Evolutionary conservation across 345 rosid species (phyloP).

Genomic region (Balakata baccata): DNA sequence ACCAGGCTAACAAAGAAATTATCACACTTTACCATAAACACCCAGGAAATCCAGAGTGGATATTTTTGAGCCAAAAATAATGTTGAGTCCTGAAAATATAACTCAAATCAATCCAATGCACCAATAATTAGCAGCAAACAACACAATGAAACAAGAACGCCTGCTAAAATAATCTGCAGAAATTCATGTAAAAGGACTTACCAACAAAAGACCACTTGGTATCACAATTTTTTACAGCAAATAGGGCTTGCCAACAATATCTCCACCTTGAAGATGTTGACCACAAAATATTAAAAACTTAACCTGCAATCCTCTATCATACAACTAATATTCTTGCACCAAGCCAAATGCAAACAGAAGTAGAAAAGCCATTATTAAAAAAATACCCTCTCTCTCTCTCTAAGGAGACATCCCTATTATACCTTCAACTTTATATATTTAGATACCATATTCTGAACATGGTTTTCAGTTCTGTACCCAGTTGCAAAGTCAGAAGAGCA

Average conservation of each 20-base stretch:
- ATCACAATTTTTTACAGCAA: not conserved
- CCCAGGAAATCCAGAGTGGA: not conserved
- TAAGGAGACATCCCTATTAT: not conserved
- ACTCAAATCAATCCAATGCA: not conserved
- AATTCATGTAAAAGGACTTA: not conserved
- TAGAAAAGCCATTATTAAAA: not conserved
- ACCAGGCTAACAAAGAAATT: not conserved
- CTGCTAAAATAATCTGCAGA: not conserved
- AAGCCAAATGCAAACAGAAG: not conserved
- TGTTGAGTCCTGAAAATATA: slow-evolving; percentile 7
- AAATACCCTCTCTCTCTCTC: not conserved
- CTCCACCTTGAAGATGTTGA: slow-evolving; percentile 12
- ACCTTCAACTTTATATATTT: not conserved
- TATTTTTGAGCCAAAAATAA: not conserved
- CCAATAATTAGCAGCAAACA: not conserved
- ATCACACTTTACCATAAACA: not conserved
- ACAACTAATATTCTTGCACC: not conserved
- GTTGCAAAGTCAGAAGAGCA: not conserved
- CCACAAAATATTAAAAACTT: slow-evolving; percentile 10
- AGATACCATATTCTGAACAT: not conserved
- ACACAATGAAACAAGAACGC: not conserved
- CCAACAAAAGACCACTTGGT: not conserved
- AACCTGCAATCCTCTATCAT: not conserved
- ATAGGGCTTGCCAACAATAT: not conserved
- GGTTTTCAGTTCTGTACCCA: not conserved